These are phyloP conservation scores for Monoraphidium neglectum DNA, from an alignment of 139 green algal species.

Conservation along the genomic window DNA sequence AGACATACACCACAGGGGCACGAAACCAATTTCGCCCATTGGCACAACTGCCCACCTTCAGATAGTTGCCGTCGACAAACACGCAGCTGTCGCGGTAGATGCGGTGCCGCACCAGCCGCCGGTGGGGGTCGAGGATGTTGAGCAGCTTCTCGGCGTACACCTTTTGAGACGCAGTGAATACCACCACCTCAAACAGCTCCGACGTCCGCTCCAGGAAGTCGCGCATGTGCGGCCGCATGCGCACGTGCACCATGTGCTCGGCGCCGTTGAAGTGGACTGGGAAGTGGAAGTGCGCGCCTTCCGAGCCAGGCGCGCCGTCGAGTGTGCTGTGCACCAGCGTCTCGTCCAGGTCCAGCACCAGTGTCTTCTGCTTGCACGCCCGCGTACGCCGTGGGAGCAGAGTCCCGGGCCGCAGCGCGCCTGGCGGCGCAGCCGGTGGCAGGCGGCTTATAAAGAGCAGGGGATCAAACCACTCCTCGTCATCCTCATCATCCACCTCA, in stretches of 20 bases:
- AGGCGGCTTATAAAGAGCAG: constrained; percentile 24
- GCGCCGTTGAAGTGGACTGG: constrained; percentile 64
- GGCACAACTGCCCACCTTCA: constrained; percentile 65
- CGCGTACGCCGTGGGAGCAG: constrained; percentile 29
- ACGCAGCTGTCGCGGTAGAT: constrained; percentile 95
- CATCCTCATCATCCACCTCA: constrained; percentile 18
- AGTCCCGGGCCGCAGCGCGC: background rate
- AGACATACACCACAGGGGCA: no score
- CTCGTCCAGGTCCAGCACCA: constrained; percentile 97
- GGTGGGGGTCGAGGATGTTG: constrained; percentile 44
- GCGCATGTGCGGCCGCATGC: constrained; percentile 27
- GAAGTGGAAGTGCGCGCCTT: constrained; percentile 86
- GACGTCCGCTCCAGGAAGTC: constrained; percentile 25
- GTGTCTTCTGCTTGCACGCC: constrained; percentile 60
- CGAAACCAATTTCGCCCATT: constrained; percentile 16
- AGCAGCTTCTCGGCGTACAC: constrained; percentile 53
- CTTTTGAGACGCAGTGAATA: constrained; percentile 91
- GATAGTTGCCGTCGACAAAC: constrained; percentile 93
- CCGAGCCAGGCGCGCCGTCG: constrained; percentile 55
- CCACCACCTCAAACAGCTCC: constrained; percentile 82
- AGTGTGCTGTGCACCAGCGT: constrained; percentile 98
- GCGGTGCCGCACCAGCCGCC: constrained; percentile 79
- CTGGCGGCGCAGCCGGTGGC: constrained; percentile 6
- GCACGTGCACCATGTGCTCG: constrained; percentile 35
- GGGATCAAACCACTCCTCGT: constrained; percentile 31